Evolutionary conservation across 331 rosid species (phyloP), one percentile per base, ranked within the genome.

Genomic region (Erythrophleum ivorense): DNA sequence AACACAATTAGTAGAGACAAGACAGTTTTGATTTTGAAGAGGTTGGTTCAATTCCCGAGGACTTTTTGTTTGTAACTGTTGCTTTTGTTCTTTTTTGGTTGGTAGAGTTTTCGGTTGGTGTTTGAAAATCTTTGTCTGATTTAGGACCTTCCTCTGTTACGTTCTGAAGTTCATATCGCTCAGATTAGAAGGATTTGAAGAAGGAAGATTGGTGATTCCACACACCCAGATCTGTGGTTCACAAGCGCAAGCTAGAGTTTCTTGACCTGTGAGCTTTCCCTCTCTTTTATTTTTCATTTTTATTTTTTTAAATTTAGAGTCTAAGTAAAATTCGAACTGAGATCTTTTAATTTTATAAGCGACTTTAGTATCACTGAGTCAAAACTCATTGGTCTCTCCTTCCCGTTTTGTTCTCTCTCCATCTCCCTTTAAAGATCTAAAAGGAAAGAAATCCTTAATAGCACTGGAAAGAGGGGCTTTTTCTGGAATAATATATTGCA

Each of bases 31-130:
- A 65, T 65, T 16, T 14, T 63, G 43, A 68, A 29, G 54, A 40
- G 53, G 73, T 41, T 68, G 78, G 78, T 87, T 82, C 88, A 85
- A 78, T 84, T 90, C 83, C 92, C 91, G 74, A 90, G 89, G 87
- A 80, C 62, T 65, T 11, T 29, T 80, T 59, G n/a, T 79, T 60
- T 55, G 40, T n/a, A 36, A 45, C 68, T 55, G 52, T 68, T 52
- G 60, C 77, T 19, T 53, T 11, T 18, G 71, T 7, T 16, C 29
- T 75, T 76, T 48, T 62, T 4, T 67, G 69, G 36, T 57, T 86
- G 82, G 16, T 14, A n/a, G n/a, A n/a, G n/a, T 76, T 48, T 62
- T 4, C 62, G 69, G 36, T 57, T 86, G 82, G 16, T 14, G 36
- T 41, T 68, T 68, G 53, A 80, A 81, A 60, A 59, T 73, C 72